Evolutionary conservation across 345 rosid genomes (phyloP).

Genomic region (Boechera stricta): DNA sequence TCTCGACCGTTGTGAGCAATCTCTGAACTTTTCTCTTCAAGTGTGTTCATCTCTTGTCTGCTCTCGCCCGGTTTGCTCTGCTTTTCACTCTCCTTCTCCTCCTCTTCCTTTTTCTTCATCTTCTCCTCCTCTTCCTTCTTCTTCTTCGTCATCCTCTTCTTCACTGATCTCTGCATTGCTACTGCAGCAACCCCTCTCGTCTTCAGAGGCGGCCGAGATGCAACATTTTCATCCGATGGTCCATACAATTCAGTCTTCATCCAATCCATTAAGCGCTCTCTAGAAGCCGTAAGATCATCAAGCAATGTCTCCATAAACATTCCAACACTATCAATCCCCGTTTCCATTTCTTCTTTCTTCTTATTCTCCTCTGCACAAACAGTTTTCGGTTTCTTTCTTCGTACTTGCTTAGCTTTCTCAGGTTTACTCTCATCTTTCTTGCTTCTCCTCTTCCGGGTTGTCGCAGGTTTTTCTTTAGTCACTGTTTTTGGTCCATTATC

Average conservation of each 20-base stretch:
- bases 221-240: constrained; percentile 16
- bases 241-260: constrained; percentile 36
- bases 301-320: constrained; percentile 42
- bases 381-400: constrained; percentile 29
- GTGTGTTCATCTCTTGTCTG: background rate
- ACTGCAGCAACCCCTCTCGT: constrained; percentile 19
- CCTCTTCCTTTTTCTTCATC: background rate
- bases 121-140: constrained; percentile 6
- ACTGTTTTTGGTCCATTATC: constrained; percentile 5
- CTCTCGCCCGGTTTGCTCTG: constrained; percentile 13
- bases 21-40: background rate
- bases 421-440: constrained; percentile 39
- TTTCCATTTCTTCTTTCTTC: constrained; percentile 8
- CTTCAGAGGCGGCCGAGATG: constrained; percentile 8
- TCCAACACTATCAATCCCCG: constrained; percentile 28
- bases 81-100: constrained; percentile 20
- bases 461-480: constrained; percentile 25
- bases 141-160: constrained; percentile 25
- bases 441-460: constrained; percentile 29
- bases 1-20: background rate
- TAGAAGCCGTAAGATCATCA: constrained; percentile 42
- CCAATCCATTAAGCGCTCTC: constrained; percentile 42
- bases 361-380: constrained; percentile 22
- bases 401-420: constrained; percentile 35
- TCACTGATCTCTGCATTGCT: constrained; percentile 4